Percentiles rank a stretch among this genome's conserved stretches.
These are phyloP conservation scores for Graphilbum ipis-grandicollis DNA, from an alignment of 2,329 filamentous ascomycete species.

Conservation along the genomic window DNA sequence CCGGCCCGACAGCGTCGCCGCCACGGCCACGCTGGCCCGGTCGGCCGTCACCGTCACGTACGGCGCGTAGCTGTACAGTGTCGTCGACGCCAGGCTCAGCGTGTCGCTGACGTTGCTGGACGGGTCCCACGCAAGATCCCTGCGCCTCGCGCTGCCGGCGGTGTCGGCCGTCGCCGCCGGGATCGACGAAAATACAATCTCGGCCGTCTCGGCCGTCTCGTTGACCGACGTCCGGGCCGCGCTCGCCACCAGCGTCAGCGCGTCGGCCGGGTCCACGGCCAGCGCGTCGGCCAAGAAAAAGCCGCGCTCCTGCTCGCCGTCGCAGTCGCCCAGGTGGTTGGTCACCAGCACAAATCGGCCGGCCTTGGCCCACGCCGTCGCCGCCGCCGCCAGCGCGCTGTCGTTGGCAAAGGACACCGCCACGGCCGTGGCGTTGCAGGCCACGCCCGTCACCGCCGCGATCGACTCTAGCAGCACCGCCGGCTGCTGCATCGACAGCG, in stretches of 20 bases:
- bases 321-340: constrained; percentile 23
- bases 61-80: constrained; percentile 9
- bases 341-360: constrained; percentile 20
- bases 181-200: constrained; percentile 5
- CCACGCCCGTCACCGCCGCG: constrained; percentile 13
- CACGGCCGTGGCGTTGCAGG: constrained; percentile 13
- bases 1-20: constrained; percentile 22
- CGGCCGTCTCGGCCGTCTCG: constrained; percentile 17
- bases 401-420: constrained; percentile 14
- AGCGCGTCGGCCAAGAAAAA: constrained; percentile 18
- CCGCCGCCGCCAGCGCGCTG: constrained; percentile 8
- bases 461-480: constrained; percentile 17
- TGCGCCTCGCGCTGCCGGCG: not conserved
- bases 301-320: constrained; percentile 20
- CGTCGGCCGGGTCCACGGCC: constrained; percentile 13
- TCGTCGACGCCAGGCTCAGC: constrained; percentile 6
- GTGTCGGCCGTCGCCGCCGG: not conserved
- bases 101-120: constrained; percentile 20
- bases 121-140: constrained; percentile 19
- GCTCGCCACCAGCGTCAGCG: constrained; percentile 15
- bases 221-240: constrained; percentile 16
- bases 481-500: constrained; percentile 13
- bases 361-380: constrained; percentile 11
- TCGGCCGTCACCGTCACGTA: constrained; percentile 19
- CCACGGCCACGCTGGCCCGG: constrained; percentile 16